Percentiles rank a stretch among this genome's conserved stretches.
Conservation (phyloP, 139 green algal species). For the Mesotaenium endlicherianum region DNA sequence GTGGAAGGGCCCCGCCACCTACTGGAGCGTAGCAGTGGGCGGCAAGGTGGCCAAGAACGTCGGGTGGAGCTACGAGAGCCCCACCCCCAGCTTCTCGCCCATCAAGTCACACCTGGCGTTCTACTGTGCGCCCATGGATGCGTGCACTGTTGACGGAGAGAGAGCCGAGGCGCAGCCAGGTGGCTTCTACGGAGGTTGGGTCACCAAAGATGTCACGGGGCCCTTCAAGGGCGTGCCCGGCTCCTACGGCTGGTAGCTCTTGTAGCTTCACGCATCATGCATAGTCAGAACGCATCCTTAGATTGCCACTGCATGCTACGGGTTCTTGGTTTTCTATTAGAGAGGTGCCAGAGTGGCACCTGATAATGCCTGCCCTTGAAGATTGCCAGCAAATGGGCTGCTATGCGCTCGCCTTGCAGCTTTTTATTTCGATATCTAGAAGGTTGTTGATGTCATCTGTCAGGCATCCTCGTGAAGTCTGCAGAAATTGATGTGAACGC, state of each 20-base stretch:
- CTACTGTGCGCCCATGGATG: slow-evolving; percentile 52
- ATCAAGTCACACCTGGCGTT: slow-evolving; percentile 55
- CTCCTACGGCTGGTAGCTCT: slow-evolving; percentile 54
- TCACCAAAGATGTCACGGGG: slow-evolving; percentile 52
- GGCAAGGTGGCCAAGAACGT: background rate
- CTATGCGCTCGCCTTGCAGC: too few species aligned
- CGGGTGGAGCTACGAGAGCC: slow-evolving; percentile 57
- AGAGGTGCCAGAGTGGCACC: too few species aligned
- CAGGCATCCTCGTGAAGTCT: too few species aligned
- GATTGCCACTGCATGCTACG: too few species aligned
- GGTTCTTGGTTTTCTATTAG: too few species aligned
- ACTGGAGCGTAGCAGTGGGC: slow-evolving; percentile 45
- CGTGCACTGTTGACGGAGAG: slow-evolving; percentile 55
- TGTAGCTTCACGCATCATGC: too few species aligned
- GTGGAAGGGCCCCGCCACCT: slow-evolving; percentile 60
- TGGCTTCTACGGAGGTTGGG: slow-evolving; percentile 61
- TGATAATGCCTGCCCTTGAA: too few species aligned
- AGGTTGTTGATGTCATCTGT: too few species aligned
- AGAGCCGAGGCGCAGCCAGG: slow-evolving; percentile 54
- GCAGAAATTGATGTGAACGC: too few species aligned
- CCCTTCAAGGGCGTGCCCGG: slow-evolving; percentile 59
- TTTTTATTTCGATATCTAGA: too few species aligned
- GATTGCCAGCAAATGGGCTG: too few species aligned
- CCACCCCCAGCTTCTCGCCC: slow-evolving; percentile 47
- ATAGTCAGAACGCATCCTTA: too few species aligned